These are phyloP conservation scores for Phytopythium vexans DNA, from an alignment of 352 stramenopile species.

Conservation along the genomic window DNA sequence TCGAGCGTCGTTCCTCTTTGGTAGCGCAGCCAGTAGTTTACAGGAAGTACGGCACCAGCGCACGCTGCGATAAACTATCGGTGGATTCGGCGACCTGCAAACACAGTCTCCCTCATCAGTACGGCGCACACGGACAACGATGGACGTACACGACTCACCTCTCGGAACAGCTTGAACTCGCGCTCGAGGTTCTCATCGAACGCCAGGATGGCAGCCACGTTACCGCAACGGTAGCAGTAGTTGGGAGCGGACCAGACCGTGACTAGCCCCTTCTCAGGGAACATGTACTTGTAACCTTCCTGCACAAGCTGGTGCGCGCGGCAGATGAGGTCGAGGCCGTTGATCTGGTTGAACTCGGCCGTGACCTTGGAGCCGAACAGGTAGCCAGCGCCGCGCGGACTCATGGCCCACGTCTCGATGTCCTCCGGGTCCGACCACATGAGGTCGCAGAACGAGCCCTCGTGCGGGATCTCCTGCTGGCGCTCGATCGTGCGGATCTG, in stretches of 20 bases:
- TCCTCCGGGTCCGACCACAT: constrained; percentile 98
- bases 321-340: constrained; percentile 87
- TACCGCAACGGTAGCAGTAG: constrained; percentile 87
- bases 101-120: constrained; percentile 9
- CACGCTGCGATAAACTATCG: constrained; percentile 72
- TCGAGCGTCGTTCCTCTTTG: constrained; percentile 1
- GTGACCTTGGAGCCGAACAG: constrained; percentile 87
- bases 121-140: constrained; percentile 4
- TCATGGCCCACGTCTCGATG: constrained; percentile 90
- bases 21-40: constrained; percentile 31
- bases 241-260: constrained; percentile 84
- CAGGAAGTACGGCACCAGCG: constrained; percentile 85
- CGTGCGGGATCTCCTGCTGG: constrained; percentile 95
- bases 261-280: constrained; percentile 79
- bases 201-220: constrained; percentile 77
- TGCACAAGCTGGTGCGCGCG: constrained; percentile 88
- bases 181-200: constrained; percentile 85
- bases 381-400: constrained; percentile 84
- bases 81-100: constrained; percentile 76
- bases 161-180: constrained; percentile 87
- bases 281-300: constrained; percentile 93
- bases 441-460: constrained; percentile 96
- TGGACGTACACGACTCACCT: constrained; percentile 40
- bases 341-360: constrained; percentile 90
- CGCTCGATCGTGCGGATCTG: constrained; percentile 96